phyloP scores from a whole-genome alignment of 495 filamentous ascomycete species.

The Annulohypoxylon nitens region DNA sequence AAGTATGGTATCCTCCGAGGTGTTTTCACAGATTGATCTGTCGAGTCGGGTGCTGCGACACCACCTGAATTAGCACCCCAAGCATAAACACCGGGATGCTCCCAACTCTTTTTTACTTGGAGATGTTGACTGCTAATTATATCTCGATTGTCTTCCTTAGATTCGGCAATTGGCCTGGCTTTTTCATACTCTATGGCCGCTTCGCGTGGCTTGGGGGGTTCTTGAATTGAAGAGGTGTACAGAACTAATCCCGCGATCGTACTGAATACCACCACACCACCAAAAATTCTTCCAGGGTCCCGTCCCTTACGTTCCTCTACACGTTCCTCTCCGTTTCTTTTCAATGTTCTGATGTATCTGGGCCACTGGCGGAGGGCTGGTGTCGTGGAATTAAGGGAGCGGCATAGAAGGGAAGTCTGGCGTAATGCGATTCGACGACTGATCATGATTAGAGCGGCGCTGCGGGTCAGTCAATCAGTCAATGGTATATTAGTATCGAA shows the following conservation, averaged over 20 bases:
- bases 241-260: constrained; percentile 40
- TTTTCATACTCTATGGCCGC: constrained; percentile 72
- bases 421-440: constrained; percentile 44
- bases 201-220: constrained; percentile 44
- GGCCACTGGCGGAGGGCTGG: constrained; percentile 49
- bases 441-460: constrained; percentile 37
- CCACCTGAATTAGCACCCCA: constrained; percentile 92
- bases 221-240: constrained; percentile 41
- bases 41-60: constrained; percentile 86
- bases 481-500: background rate
- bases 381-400: constrained; percentile 16
- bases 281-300: constrained; percentile 29
- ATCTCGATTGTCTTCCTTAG: constrained; percentile 78
- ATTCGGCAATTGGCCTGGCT: constrained; percentile 62
- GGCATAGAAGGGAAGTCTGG: constrained; percentile 40
- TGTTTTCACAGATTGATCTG: constrained; percentile 79
- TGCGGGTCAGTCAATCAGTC: background rate
- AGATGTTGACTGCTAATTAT: constrained; percentile 80
- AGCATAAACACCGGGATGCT: constrained; percentile 89
- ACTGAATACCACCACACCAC: constrained; percentile 39
- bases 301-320: constrained; percentile 11
- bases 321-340: background rate
- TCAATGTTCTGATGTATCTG: constrained; percentile 47
- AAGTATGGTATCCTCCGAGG: constrained; percentile 86
- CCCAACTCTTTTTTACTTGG: constrained; percentile 88